Conservation (phyloP, 257 asterid genomes). For the Buddleja alternifolia region DNA sequence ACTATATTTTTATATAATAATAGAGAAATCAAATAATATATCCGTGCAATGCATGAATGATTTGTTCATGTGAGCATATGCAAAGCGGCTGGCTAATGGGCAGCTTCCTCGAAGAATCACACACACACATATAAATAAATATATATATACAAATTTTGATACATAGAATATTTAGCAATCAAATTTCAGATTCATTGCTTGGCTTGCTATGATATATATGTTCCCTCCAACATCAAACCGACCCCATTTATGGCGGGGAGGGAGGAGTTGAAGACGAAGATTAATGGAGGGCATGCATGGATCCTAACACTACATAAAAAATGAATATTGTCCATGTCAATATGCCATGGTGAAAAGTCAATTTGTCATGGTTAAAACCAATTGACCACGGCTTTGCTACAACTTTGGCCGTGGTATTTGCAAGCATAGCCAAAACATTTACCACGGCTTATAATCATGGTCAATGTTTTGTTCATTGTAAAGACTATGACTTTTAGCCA, state of each 20-base stretch:
- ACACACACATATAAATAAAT: slow-evolving; percentile 12
- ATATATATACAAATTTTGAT: no score
- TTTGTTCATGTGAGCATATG: slow-evolving; percentile 40
- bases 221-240: slow-evolving; percentile 46
- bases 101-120: slow-evolving; percentile 41
- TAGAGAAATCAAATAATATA: slow-evolving; percentile 16
- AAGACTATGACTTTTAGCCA: no score
- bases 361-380: no score
- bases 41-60: slow-evolving; percentile 42
- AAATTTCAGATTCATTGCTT: slow-evolving; percentile 27
- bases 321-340: no score
- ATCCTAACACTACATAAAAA: no score
- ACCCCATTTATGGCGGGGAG: slow-evolving; percentile 39
- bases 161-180: background rate
- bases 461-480: no score
- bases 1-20: background rate
- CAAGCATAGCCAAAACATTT: no score
- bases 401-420: no score
- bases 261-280: slow-evolving; percentile 6
- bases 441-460: no score
- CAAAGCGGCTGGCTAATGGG: slow-evolving; percentile 29
- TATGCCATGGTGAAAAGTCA: no score
- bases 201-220: slow-evolving; percentile 31
- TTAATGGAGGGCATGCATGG: slow-evolving; percentile 3
- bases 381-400: no score